phyloP scores from a whole-genome alignment of 2,329 filamentous ascomycete genomes.

The Aspergillus intermedius region DNA sequence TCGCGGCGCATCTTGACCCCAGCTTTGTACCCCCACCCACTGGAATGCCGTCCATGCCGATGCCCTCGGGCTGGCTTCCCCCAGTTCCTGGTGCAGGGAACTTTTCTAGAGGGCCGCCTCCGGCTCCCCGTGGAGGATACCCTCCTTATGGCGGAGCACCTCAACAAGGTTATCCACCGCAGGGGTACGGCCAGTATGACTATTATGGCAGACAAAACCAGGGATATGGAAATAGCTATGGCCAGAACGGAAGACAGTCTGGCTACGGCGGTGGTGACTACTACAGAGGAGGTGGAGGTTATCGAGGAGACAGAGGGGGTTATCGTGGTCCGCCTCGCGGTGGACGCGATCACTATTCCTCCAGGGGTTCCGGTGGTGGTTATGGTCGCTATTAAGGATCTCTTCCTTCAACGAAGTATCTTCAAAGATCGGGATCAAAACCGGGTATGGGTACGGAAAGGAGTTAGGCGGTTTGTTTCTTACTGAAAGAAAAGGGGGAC shows the following conservation, averaged over 20 bases:
- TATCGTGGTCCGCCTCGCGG: constrained; percentile 13
- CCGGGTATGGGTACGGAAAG: not conserved
- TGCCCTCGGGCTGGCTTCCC: constrained; percentile 31
- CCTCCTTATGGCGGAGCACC: constrained; percentile 8
- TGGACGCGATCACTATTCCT: constrained; percentile 25
- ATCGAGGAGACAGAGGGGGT: constrained; percentile 6
- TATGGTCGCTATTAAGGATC: constrained; percentile 22
- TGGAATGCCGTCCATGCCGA: constrained; percentile 23
- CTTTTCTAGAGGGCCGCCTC: constrained; percentile 32
- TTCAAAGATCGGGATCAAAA: not conserved
- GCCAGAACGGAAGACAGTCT: constrained; percentile 18
- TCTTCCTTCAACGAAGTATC: not conserved
- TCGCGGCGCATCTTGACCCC: constrained; percentile 43
- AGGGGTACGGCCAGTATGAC: constrained; percentile 15
- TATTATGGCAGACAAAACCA: constrained; percentile 16
- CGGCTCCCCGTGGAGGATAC: constrained; percentile 32
- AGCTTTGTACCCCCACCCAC: constrained; percentile 29
- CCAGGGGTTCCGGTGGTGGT: constrained; percentile 21
- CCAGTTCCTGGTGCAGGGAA: constrained; percentile 23
- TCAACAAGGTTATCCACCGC: constrained; percentile 10
- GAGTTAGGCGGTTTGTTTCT: not conserved
- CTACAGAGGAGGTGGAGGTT: constrained; percentile 13
- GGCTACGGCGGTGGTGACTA: constrained; percentile 19
- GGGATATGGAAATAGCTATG: constrained; percentile 17
- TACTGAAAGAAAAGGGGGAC: not conserved